Conservation (phyloP, 2,329 filamentous ascomycete species). For the Colletotrichum zoysiae region DNA sequence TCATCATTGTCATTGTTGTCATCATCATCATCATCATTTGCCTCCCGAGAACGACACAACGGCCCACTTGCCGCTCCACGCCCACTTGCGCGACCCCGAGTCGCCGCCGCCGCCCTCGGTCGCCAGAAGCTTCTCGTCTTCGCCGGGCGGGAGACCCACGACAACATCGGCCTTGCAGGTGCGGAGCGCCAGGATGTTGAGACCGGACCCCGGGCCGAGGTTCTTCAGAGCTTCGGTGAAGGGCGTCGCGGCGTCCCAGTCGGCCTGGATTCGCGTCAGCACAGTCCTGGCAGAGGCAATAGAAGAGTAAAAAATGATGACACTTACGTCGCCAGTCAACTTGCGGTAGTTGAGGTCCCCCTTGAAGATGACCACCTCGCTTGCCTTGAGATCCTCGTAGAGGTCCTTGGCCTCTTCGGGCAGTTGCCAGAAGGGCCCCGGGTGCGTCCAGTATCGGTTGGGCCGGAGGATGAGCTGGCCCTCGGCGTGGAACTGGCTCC, state of each 20-base stretch:
- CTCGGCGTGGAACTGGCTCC: constrained; percentile 83
- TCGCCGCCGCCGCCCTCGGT: constrained; percentile 79
- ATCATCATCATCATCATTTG: constrained; percentile 28
- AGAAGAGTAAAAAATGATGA: no score
- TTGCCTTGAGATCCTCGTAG: constrained; percentile 81
- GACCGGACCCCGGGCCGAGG: constrained; percentile 81
- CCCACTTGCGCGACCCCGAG: constrained; percentile 82
- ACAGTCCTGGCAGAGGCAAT: no score
- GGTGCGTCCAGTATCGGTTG: constrained; percentile 91
- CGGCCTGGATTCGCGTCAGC: constrained; percentile 61
- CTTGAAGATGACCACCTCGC: constrained; percentile 95
- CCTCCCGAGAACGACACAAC: constrained; percentile 80
- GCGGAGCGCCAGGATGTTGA: constrained; percentile 87
- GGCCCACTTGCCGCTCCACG: constrained; percentile 96
- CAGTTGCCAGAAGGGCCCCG: constrained; percentile 89
- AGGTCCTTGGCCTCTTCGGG: constrained; percentile 76
- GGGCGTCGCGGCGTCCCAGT: constrained; percentile 89
- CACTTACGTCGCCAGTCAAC: constrained; percentile 84
- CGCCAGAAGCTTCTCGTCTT: constrained; percentile 83
- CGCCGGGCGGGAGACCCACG: constrained; percentile 84
- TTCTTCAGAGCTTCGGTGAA: constrained; percentile 89
- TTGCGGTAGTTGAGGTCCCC: constrained; percentile 98
- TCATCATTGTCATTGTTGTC: neutral
- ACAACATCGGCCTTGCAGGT: constrained; percentile 98
- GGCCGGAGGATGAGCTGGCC: constrained; percentile 86